phyloP scores from a whole-genome alignment of 108 stramenopile genomes.

The Pseudonitzschia multistriata region DNA sequence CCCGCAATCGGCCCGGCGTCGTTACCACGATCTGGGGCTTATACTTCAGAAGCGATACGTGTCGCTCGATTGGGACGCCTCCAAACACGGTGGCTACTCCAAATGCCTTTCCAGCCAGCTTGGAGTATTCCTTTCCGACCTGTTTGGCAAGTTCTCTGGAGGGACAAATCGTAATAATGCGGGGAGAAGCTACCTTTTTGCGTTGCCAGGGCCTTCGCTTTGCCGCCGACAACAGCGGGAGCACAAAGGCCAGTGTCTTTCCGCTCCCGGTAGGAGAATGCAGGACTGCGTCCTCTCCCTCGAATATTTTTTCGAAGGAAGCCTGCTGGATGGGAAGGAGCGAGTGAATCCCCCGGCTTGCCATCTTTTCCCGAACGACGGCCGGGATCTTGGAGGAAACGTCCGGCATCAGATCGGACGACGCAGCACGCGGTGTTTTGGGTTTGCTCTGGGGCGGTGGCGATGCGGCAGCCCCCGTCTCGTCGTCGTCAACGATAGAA shows the following conservation, averaged over 20 bases:
- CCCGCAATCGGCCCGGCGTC: slow-evolving; percentile 93
- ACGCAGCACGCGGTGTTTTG: too few relatives aligned
- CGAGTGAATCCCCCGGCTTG: background rate
- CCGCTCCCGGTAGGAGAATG: slow-evolving; percentile 87
- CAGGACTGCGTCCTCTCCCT: slow-evolving; percentile 48
- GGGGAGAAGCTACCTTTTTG: slow-evolving; percentile 31
- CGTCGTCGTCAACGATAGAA: slow-evolving; percentile 3
- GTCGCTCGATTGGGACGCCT: slow-evolving; percentile 66
- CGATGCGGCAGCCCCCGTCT: background rate
- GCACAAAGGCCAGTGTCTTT: slow-evolving; percentile 93
- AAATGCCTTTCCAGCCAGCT: slow-evolving; percentile 61
- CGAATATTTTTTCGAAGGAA: slow-evolving; percentile 34
- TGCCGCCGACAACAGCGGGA: slow-evolving; percentile 81
- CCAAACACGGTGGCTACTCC: slow-evolving; percentile 45
- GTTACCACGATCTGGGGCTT: slow-evolving; percentile 78
- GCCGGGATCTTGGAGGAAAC: slow-evolving; percentile 6
- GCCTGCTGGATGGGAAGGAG: slow-evolving; percentile 48
- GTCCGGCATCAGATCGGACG: background rate
- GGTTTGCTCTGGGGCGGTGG: background rate
- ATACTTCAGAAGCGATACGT: slow-evolving; percentile 33
- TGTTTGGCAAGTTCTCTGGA: slow-evolving; percentile 87
- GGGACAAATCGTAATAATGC: slow-evolving; percentile 80
- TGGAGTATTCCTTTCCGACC: slow-evolving; percentile 33
- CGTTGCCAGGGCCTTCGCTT: slow-evolving; percentile 51
- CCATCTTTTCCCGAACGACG: slow-evolving; percentile 12